Conservation (phyloP, 2,329 filamentous ascomycete genomes). For the Xylariaceae sp. region DNA sequence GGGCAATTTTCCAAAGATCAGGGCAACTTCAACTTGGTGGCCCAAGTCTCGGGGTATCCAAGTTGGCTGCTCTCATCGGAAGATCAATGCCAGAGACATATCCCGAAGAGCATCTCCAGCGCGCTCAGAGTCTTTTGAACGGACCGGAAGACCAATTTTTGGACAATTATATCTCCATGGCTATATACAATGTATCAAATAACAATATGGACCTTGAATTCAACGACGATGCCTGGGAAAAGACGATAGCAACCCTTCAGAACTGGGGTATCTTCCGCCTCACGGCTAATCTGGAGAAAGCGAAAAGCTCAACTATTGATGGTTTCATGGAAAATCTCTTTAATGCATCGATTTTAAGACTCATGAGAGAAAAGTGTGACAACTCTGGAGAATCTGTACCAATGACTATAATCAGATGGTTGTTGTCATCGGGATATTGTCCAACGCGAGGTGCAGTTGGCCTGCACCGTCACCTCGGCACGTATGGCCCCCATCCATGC, state of each 20-base stretch:
- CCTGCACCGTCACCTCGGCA: not conserved
- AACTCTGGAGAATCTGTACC: not conserved
- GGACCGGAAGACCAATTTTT: not conserved
- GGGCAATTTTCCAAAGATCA: not conserved
- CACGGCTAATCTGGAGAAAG: not conserved
- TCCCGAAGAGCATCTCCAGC: conserved; percentile 5
- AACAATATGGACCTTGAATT: not conserved
- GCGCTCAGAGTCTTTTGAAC: conserved; percentile 2
- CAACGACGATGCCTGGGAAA: not conserved
- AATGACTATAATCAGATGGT: conserved; percentile 4
- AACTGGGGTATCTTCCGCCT: not conserved
- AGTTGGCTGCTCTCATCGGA: conserved; percentile 5
- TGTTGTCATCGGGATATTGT: conserved; percentile 5
- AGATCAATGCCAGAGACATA: conserved; percentile 9
- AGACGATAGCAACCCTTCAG: conserved; percentile 1
- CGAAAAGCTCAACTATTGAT: conserved; percentile 1
- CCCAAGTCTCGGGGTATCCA: conserved; percentile 3
- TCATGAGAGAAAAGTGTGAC: not conserved
- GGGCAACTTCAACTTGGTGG: too few relatives aligned
- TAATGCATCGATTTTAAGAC: not conserved
- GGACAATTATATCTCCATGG: conserved; percentile 1
- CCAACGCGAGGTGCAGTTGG: conserved; percentile 2
- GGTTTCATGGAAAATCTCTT: conserved; percentile 7
- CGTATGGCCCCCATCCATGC: not conserved
- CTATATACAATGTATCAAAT: conserved; percentile 6